phyloP scores from a whole-genome alignment of 805 yeast species.

The Cyberlindnera xylosilytica region DNA sequence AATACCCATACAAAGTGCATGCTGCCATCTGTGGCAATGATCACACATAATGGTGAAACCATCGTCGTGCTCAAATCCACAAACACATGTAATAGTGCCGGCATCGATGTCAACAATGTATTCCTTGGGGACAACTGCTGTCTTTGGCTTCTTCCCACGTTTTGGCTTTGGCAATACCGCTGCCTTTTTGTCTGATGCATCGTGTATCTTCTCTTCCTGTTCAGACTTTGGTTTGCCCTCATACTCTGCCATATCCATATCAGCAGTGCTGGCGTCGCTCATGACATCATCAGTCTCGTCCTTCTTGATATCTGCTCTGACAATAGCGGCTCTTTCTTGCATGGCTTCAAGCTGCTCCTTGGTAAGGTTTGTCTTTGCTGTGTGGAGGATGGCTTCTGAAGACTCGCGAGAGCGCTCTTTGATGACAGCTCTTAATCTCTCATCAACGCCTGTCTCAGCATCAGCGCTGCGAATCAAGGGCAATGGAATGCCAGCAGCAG shows the following conservation, averaged over 20 bases:
- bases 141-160: slow-evolving; percentile 11
- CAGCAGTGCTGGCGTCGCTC: slow-evolving; percentile 13
- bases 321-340: slow-evolving; percentile 7
- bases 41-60: slow-evolving; percentile 96
- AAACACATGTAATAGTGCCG: slow-evolving; percentile 85
- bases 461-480: slow-evolving; percentile 37
- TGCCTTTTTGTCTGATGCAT: slow-evolving; percentile 11
- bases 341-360: slow-evolving; percentile 9
- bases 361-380: slow-evolving; percentile 7
- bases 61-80: slow-evolving; percentile 84
- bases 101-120: slow-evolving; percentile 77
- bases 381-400: background rate
- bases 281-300: slow-evolving; percentile 1
- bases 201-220: slow-evolving; percentile 3
- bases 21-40: slow-evolving; percentile 91
- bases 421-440: slow-evolving; percentile 10
- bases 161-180: background rate
- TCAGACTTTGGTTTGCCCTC: background rate
- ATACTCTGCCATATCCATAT: slow-evolving; percentile 5
- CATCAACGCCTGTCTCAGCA: slow-evolving; percentile 11
- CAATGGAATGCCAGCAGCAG: slow-evolving; percentile 74
- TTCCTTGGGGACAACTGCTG: slow-evolving; percentile 10
- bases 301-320: slow-evolving; percentile 2
- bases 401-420: background rate
- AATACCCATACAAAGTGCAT: slow-evolving; percentile 85